Evolutionary conservation across 2,329 filamentous ascomycete species (phyloP), one percentile per base, ranked within the genome.

Genomic region (Penicillium carneum): DNA sequence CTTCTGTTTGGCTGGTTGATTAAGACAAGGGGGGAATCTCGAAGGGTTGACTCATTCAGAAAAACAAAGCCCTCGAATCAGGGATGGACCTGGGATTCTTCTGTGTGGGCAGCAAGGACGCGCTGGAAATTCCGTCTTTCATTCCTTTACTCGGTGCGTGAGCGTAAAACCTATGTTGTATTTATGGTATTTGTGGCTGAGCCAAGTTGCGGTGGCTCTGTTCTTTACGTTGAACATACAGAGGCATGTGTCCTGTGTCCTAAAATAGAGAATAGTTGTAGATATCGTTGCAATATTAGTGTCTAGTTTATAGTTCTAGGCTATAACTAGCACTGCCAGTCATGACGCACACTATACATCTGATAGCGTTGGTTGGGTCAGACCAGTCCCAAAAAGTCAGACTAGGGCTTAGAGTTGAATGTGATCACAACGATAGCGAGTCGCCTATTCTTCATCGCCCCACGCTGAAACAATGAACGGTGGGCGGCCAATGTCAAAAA

Each of bases 121-220:
- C 31, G 47, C 29, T 57, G 50, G 26, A 57, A 23, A 45, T 52
- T 49, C 61, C 65, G 29, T 46, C 60, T 59, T 64, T 50, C 53
- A 69, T 66, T 66, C 67, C 67, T 69, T 58, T 55, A 46, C 45
- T 68, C 59, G 64, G 67, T 69, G 67, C 67, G 67, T 69, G 67
- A 69, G 46, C 63, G 47, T 67, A 69, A 56, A 52, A 26, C 18
- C 20, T 26, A 36, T 46, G 33, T 62, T 43, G 58, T 62, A 63
- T 59, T 61, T 16, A 10, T 38, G 26, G 57, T 60, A 60, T 56
- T 48, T 46, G 49, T 54, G 60, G 57, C 60, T 38, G 46, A 31
- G 38, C 54, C 10, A 39, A 42, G 11, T 51, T 12, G 50, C 20
- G 48, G 16, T 42, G 33, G 36, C 43, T 20, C 26, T 59, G 46